Percentiles rank a stretch among this genome's conserved stretches.
phyloP scores from a whole-genome alignment of 2,329 filamentous ascomycete species.

The Huntiella moniliformis region DNA sequence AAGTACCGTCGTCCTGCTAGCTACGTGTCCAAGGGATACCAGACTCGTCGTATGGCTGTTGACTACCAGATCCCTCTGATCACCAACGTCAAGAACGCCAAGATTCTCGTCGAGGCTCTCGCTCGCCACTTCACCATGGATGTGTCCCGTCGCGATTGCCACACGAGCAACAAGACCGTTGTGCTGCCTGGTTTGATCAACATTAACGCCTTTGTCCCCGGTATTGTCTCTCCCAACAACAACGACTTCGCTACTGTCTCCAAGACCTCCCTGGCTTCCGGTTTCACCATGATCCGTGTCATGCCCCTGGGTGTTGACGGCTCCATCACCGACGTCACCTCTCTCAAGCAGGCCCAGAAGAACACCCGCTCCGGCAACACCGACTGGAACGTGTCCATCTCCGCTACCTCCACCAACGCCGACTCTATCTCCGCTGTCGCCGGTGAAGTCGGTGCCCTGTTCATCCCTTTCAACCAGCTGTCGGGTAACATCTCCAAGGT shows the following conservation, averaged over 20 bases:
- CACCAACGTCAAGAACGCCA: slow-evolving; percentile 98
- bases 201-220: slow-evolving; percentile 62
- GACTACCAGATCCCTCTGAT: slow-evolving; percentile 93
- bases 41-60: slow-evolving; percentile 91
- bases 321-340: slow-evolving; percentile 52
- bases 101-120: slow-evolving; percentile 88
- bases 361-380: slow-evolving; percentile 51
- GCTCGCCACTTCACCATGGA: slow-evolving; percentile 73
- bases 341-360: slow-evolving; percentile 52
- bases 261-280: slow-evolving; percentile 53
- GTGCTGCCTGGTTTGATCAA: slow-evolving; percentile 60
- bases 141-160: slow-evolving; percentile 69
- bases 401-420: slow-evolving; percentile 53
- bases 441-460: slow-evolving; percentile 58
- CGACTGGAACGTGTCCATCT: slow-evolving; percentile 65
- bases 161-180: slow-evolving; percentile 68
- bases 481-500: slow-evolving; percentile 74
- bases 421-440: slow-evolving; percentile 56
- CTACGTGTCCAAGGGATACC: slow-evolving; percentile 97
- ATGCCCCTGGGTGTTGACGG: slow-evolving; percentile 59
- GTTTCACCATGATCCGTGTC: slow-evolving; percentile 64
- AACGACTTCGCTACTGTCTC: slow-evolving; percentile 51
- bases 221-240: slow-evolving; percentile 44
- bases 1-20: slow-evolving; percentile 90
- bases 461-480: slow-evolving; percentile 67